Base-by-base conservation (phyloP, 139 green algal genomes). In the Chlamydomonas applanata region DNA sequence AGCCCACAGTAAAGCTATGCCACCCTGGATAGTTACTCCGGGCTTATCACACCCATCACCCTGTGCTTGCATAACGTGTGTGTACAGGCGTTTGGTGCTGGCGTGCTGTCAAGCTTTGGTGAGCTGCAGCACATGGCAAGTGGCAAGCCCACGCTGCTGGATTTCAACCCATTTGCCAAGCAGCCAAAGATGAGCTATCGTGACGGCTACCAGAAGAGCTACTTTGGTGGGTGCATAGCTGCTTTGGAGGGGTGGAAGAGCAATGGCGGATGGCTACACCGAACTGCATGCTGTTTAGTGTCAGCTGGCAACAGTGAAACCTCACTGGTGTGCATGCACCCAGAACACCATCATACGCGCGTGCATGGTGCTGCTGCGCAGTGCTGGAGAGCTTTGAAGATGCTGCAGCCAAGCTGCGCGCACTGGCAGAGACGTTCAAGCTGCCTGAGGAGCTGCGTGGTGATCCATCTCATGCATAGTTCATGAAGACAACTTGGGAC, bases 111-210 rank as follows among this genome's bases (percentile, higher is more conserved):
- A 1, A 90, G 77, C 66, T 96, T 83, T 66, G 94, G 92, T 7
- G 94, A 98, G 91, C 83, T 98, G 77, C 53, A 87, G 66, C 88
- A 94, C 73, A 94, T 98, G 91, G 84, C 72, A 7, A 34, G 72
- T 25, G 89, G 85, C n/a, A 20, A 14, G 22, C 82, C 91, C 13
- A 54, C 69, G 25, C 70, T 97, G 63, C 25, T 71, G 60, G 66
- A 72, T 2, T 88, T 97, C 34, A 90, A 98, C 71, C 92, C 93
- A 14, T 91, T 89, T 45, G 4, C 20, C 0, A 62, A 62, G 32
- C 87, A 91, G 79, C 93, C 94, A 3, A 88, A 89, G 40, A 98
- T 98, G 86, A 90, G 75, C 53, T 98, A 98, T 86, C 97, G 97
- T 74, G 93, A 96, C 52, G 93, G 93, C 46, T 97, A 89, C 77